Evolutionary conservation across 768 basidiomycete genomes (phyloP), one percentile per base, ranked within the genome.

Genomic region (Tulasnella sp.): DNA sequence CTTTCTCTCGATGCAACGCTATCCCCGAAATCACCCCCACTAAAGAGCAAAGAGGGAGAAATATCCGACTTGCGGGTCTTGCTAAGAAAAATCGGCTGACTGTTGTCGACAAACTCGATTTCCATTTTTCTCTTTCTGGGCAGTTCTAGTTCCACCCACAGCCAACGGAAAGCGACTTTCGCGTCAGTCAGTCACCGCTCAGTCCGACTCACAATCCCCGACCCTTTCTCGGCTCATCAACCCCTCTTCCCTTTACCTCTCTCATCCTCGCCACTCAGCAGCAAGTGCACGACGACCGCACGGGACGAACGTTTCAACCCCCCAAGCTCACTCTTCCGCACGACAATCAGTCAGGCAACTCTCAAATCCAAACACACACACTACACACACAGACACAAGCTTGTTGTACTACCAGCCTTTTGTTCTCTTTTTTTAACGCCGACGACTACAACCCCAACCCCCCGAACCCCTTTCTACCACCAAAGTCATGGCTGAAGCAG

Each of bases 401-500:
- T 68, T 68, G 62, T 68, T 68, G 62, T 68, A 68, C 62, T 34
- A 68, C 62, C 62, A 68, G n/a, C 21, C 34, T 34, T 68, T 68
- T 68, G 27, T 68, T 31, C 62, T 68, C 62, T 9, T 58, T 58
- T n/a, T 31, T 58, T 52, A 52, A 52, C 48, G 48, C 24, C 10
- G 24, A 24, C 48, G 3, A 34, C 58, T 27, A n/a, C 34, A 10
- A 2, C 16, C 2, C 27, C 34, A 3, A 27, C 62, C 62, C 34
- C 24, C n/a, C 31, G 18, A 8, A 68, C 62, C 27, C 31, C 62
- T 16, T 68, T 7, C 34, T n/a, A 18, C 31, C 27, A 3, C 16
- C 76, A 12, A 19, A 46, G 71, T 42, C 6, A 82, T 82, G 82
- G 81, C 82, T 18, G 83, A 83, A 81, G 82, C 83, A 21, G 97